Base-by-base conservation (phyloP, 306 rosid genomes). In the Cyclanthera cordifolia region DNA sequence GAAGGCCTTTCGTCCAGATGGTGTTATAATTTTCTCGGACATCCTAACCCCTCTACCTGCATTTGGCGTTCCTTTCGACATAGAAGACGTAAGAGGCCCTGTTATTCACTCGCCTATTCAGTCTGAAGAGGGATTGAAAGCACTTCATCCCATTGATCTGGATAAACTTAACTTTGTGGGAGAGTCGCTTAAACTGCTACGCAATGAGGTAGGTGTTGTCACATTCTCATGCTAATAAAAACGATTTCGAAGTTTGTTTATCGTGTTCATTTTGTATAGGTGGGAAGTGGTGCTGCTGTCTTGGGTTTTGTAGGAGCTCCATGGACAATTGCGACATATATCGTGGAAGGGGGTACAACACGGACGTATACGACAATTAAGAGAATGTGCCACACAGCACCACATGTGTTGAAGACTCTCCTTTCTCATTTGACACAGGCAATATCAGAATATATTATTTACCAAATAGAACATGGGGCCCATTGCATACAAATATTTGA, bases 221-320 rank as follows among this genome's bases (percentile, higher is more conserved):
- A 41, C 24, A 70, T 30, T 41, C 57, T 46, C 8, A 16, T 28
- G 23, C 69, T 50, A 74, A 46, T 70, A 27, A 53, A 69, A 69
- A 50, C 12, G 8, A 39, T 10, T 61, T 61, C 20, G 69, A 39
- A 39, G 30, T 61, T 57, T 75, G 20, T 69, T 39, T 58, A 2
- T 20, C 50, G 72, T 63, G 15, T 68, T 54, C 45, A 49, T 64
- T 77, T 77, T 63, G 24, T 66, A 17, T 78, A 93, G 99, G 96
- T 93, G 75, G 96, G 85, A 64, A 78, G 81, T 39, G 79, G 78
- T 46, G 91, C 99, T 50, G 96, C 99, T 59, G 86, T 90, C 76
- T 90, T 93, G 85, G 98, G 99, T 75, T 93, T 93, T 74, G 99
- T 93, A 32, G 99, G 99, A 76, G 99, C 96, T 25, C 99, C 99